These are phyloP conservation scores for Fusarium domesticum DNA, from an alignment of 2,329 filamentous ascomycete species.

Conservation along the genomic window DNA sequence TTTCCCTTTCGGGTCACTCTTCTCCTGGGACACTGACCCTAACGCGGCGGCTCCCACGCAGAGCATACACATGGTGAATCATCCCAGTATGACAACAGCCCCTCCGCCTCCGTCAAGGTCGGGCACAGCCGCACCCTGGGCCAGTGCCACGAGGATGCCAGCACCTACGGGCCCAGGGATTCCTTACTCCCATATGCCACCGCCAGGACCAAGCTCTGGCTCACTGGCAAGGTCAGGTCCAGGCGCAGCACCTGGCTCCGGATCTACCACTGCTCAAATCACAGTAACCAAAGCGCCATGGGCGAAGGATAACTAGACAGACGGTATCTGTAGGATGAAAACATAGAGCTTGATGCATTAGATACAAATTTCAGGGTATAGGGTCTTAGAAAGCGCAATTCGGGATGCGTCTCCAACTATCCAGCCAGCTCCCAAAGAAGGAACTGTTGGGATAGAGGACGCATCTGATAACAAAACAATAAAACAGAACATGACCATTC, in stretches of 20 bases:
- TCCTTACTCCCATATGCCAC: constrained; percentile 38
- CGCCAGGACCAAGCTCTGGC: constrained; percentile 29
- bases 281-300: constrained; percentile 47
- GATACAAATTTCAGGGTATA: constrained; percentile 33
- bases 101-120: constrained; percentile 20
- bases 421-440: constrained; percentile 30
- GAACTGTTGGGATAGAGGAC: constrained; percentile 6
- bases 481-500: constrained; percentile 1
- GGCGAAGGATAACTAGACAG: constrained; percentile 35
- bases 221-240: constrained; percentile 23
- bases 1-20: constrained; percentile 79
- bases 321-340: background rate
- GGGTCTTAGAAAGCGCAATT: constrained; percentile 30
- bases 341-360: constrained; percentile 18
- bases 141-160: constrained; percentile 41
- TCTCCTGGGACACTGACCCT: constrained; percentile 70
- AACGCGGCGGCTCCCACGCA: constrained; percentile 48
- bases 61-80: constrained; percentile 57
- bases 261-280: constrained; percentile 39
- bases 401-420: constrained; percentile 30
- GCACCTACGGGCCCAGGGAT: constrained; percentile 35
- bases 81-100: constrained; percentile 40
- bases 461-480: constrained; percentile 3
- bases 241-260: constrained; percentile 20
- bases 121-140: constrained; percentile 46